phyloP scores from a whole-genome alignment of 2,329 filamentous ascomycete species.

The Epichloe bromicola region DNA sequence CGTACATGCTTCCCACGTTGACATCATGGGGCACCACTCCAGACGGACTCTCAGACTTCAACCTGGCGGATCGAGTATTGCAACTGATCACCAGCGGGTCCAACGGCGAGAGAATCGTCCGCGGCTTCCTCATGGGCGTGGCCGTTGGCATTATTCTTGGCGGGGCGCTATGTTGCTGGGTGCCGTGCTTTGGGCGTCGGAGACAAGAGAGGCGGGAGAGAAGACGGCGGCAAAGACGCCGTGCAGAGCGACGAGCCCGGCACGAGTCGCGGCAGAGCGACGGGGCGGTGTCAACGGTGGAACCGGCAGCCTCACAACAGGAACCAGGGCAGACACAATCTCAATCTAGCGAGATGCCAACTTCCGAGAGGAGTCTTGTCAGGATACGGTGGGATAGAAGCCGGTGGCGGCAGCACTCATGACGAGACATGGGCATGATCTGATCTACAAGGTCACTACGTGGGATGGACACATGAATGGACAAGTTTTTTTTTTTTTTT shows the following conservation, averaged over 20 bases:
- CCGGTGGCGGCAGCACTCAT: neutral
- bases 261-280: neutral
- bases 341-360: neutral
- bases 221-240: neutral
- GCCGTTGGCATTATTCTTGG: slow-evolving; percentile 19
- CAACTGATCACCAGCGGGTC: slow-evolving; percentile 17
- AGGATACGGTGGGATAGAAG: neutral
- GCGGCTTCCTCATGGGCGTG: slow-evolving; percentile 21
- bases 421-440: neutral
- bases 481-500: neutral
- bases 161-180: slow-evolving; percentile 21
- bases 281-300: no score
- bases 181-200: slow-evolving; percentile 17
- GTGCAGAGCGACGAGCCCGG: neutral
- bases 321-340: neutral
- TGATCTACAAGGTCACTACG: neutral
- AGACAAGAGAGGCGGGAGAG: slow-evolving; percentile 2
- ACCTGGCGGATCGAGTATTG: slow-evolving; percentile 16
- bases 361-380: neutral
- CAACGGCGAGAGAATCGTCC: slow-evolving; percentile 19
- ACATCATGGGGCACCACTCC: slow-evolving; percentile 5
- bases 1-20: slow-evolving; percentile 2
- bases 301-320: neutral
- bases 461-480: neutral
- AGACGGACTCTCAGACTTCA: slow-evolving; percentile 8